phyloP scores from a whole-genome alignment of 345 rosid genomes.

The Corchorus capsularis region DNA sequence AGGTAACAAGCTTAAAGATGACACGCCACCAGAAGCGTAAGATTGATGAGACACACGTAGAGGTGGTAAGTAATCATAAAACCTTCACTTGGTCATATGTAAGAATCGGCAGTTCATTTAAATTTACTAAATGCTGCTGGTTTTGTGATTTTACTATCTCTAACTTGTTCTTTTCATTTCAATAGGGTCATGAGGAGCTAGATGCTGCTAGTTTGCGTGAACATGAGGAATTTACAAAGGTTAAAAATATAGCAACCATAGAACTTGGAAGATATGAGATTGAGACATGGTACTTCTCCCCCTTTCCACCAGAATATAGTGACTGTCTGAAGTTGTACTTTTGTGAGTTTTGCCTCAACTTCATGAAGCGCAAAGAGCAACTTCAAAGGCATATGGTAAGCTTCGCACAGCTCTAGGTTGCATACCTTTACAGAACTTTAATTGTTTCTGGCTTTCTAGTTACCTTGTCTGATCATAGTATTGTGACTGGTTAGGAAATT shows the following conservation, averaged over 20 bases:
- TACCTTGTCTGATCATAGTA: background rate
- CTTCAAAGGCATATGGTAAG: conserved; percentile 99
- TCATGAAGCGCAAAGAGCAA: conserved; percentile 99
- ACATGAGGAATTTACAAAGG: conserved; percentile 98
- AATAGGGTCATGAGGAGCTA: conserved; percentile 96
- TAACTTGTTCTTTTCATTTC: background rate
- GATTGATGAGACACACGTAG: conserved; percentile 96
- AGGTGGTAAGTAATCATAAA: conserved; percentile 43
- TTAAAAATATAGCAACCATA: conserved; percentile 93
- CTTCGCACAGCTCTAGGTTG: conserved; percentile 2
- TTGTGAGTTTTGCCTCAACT: conserved; percentile 98
- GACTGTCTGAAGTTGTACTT: conserved; percentile 92
- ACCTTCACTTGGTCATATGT: background rate
- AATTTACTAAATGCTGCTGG: background rate
- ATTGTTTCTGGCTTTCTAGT: background rate
- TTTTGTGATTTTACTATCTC: background rate
- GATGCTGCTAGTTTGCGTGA: conserved; percentile 99
- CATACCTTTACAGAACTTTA: background rate
- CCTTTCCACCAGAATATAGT: conserved; percentile 97
- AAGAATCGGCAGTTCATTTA: background rate
- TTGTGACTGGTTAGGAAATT: background rate
- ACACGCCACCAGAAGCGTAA: conserved; percentile 97
- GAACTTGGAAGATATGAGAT: conserved; percentile 99
- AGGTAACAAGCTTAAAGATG: conserved; percentile 98
- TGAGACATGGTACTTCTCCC: conserved; percentile 99